Percentiles rank a stretch among this genome's conserved stretches.
Conservation (phyloP, 2,329 filamentous ascomycete genomes). For the Fusarium torreyae region DNA sequence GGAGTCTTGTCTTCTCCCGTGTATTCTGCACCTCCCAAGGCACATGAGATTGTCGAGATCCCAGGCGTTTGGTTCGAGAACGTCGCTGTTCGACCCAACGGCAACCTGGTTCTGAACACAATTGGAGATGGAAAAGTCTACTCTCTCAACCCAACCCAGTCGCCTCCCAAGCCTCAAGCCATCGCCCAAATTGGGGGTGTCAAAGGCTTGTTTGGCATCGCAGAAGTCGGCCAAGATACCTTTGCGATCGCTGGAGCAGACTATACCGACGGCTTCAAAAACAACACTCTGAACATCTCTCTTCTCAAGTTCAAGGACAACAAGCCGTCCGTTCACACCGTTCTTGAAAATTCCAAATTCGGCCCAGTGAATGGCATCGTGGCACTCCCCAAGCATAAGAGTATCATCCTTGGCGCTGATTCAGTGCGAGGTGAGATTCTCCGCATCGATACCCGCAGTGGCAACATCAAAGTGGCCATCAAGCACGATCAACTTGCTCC, state of each 20-base stretch:
- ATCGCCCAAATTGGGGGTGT: not conserved
- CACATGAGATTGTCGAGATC: not conserved
- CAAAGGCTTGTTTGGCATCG: conserved; percentile 8
- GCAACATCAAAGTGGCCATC: not conserved
- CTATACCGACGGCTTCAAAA: not conserved
- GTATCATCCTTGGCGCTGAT: conserved; percentile 20
- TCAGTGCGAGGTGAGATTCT: conserved; percentile 13
- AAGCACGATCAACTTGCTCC: not conserved
- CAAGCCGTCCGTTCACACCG: not conserved
- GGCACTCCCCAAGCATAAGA: not conserved
- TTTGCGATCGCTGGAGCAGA: not conserved
- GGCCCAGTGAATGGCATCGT: conserved; percentile 10
- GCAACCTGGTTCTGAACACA: conserved; percentile 17
- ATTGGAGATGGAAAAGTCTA: conserved; percentile 3
- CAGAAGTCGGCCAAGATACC: not conserved
- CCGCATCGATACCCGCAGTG: not conserved
- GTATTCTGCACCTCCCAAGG: not conserved
- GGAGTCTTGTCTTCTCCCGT: not conserved
- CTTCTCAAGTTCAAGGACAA: not conserved
- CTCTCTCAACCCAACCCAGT: not conserved
- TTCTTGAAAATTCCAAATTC: not conserved
- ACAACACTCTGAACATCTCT: conserved; percentile 6
- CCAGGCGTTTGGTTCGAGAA: conserved; percentile 18
- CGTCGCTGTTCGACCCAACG: conserved; percentile 5
- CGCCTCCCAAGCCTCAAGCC: fast-evolving